Evolutionary conservation across 2,329 filamentous ascomycete genomes (phyloP), one percentile per base, ranked within the genome.

Genomic region (Aaosphaeria arxii): DNA sequence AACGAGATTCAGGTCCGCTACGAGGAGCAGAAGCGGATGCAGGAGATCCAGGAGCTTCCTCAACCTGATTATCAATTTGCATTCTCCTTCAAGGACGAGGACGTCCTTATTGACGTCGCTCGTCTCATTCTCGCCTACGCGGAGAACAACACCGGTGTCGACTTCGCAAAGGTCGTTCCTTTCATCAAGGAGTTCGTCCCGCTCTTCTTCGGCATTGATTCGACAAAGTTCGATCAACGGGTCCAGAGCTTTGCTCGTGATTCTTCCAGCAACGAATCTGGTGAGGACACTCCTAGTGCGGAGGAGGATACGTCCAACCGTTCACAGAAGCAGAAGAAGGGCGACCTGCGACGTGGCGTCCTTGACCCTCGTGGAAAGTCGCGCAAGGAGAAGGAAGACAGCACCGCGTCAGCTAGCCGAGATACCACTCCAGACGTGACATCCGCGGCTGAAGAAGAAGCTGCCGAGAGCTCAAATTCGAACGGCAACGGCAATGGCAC

Each of bases 1-100:
- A 88, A 91, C 59, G 86, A 94, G 50, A 91, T 97, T 65, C 91
- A 94, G 71, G 91, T 89, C 43, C 95, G 91, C 69, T 88, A 92
- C 58, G 91, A 97, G 67, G 91, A 96, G 71, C 88, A 92, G 66
- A 86, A 88, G 63, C 88, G 88, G 44, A 77, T 85, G 57, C 83
- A 86, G 52, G 81, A 79, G 55, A 78, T 83, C 42, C 75, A 78
- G 42, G 69, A 79, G 64, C 77, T 77, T 57, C 82, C 81, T 50
- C 77, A 82, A 5, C 78, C 83, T 11, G 83, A 81, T 42, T 82
- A 87, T 63, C 92, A 96, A 68, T 88, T 90, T 66, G 77, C 83
- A 40, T 92, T 87, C 74, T 77, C 80, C 13, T 90, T 96, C 59
- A 74, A 79, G 30, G 78, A 82, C 51, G 62, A 68, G 33, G 71